Evolutionary conservation across 139 green algal species (phyloP).

Genomic region (Ostreobium quekettii): DNA sequence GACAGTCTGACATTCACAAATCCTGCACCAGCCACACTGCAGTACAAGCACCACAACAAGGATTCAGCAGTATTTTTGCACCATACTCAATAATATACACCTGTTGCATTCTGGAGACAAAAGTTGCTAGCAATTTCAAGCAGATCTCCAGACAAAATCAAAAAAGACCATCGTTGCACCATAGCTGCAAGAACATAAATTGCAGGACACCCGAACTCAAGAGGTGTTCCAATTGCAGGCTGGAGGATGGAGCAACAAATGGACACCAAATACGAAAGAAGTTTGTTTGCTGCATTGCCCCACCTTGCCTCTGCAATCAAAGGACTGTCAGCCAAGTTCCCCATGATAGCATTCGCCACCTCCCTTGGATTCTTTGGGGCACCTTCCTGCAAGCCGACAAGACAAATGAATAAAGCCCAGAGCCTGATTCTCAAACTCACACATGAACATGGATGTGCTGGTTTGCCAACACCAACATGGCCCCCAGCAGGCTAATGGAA

Average conservation of each 20-base stretch:
- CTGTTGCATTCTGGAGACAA: no score
- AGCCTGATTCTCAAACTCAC: not conserved
- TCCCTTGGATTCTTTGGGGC: constrained; percentile 77
- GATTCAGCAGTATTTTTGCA: not conserved
- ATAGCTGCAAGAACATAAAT: not conserved
- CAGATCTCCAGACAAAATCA: not conserved
- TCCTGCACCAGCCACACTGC: constrained; percentile 6
- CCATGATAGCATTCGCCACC: constrained; percentile 76
- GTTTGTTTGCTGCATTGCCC: not conserved
- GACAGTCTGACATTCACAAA: constrained; percentile 8
- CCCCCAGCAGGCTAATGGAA: not conserved
- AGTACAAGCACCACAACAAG: not conserved
- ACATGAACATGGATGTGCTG: not conserved
- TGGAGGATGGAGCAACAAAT: not conserved
- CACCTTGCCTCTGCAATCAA: constrained; percentile 7
- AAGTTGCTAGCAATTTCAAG: no score
- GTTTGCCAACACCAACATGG: not conserved
- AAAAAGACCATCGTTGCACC: not conserved
- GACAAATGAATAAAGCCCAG: not conserved
- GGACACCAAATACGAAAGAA: not conserved
- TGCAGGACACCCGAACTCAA: not conserved
- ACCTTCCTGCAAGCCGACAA: constrained; percentile 22
- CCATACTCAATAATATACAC: not conserved
- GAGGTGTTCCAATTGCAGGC: not conserved
- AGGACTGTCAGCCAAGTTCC: constrained; percentile 28